Evolutionary conservation across 306 rosid genomes (phyloP).

Genomic region (Medicago lupulina): DNA sequence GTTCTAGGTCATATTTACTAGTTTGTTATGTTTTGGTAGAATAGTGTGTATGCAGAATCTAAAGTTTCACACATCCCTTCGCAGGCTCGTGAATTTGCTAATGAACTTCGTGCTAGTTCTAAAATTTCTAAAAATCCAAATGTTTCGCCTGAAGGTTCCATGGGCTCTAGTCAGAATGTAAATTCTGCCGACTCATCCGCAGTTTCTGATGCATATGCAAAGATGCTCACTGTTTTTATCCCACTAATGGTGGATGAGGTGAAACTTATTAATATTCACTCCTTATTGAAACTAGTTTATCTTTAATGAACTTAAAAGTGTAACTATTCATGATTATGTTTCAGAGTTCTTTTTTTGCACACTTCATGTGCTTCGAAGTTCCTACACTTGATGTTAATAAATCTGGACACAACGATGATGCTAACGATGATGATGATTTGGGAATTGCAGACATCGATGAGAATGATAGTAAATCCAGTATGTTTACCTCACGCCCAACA

Average conservation of each 20-base stretch:
- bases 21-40: conserved; percentile 33
- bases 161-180: conserved; percentile 73
- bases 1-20: conserved; percentile 17
- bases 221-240: conserved; percentile 86
- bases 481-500: conserved; percentile 13
- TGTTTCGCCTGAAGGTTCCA: conserved; percentile 56
- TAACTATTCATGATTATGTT: conserved; percentile 43
- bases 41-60: conserved; percentile 34
- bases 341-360: conserved; percentile 93
- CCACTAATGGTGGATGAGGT: conserved; percentile 99
- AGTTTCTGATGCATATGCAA: conserved; percentile 91
- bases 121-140: conserved; percentile 69
- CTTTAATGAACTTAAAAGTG: conserved; percentile 20
- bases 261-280: conserved; percentile 37
- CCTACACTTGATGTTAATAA: conserved; percentile 68
- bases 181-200: conserved; percentile 74
- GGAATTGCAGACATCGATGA: conserved; percentile 89
- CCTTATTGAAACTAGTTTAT: conserved; percentile 2
- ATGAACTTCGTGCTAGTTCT: conserved; percentile 91
- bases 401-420: conserved; percentile 53
- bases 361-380: conserved; percentile 94
- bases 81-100: conserved; percentile 94
- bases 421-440: conserved; percentile 68
- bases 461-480: conserved; percentile 64
- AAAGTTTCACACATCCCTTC: conserved; percentile 36